Conservation (phyloP, 2,329 filamentous ascomycete species). For the Exophiala sp. region DNA sequence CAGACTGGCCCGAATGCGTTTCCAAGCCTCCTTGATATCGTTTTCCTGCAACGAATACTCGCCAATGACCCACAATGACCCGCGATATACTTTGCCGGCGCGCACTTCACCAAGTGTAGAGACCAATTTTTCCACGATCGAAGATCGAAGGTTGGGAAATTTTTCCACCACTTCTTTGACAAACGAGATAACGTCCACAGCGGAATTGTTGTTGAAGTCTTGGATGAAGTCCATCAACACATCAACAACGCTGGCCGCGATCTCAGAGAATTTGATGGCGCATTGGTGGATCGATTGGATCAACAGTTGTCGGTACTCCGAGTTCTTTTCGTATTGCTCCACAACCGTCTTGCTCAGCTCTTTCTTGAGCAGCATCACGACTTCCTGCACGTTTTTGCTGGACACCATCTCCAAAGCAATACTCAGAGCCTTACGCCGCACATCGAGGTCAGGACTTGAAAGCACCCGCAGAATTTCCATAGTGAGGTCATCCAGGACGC, state of each 20-base stretch:
- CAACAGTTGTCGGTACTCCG: conserved; percentile 87
- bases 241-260: conserved; percentile 93
- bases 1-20: conserved; percentile 85
- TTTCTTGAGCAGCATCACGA: conserved; percentile 93
- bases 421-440: conserved; percentile 82
- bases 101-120: conserved; percentile 89
- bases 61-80: conserved; percentile 95
- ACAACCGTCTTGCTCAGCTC: conserved; percentile 96
- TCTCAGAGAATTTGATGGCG: conserved; percentile 98
- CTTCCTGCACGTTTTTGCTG: conserved; percentile 97
- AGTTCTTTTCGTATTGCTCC: conserved; percentile 98
- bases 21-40: conserved; percentile 96
- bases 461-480: conserved; percentile 97
- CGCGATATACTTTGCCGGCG: conserved; percentile 94
- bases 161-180: conserved; percentile 99
- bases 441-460: conserved; percentile 92
- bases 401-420: conserved; percentile 97
- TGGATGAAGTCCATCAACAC: conserved; percentile 98
- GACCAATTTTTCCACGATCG: conserved; percentile 84
- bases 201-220: conserved; percentile 95
- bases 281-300: conserved; percentile 98
- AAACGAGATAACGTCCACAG: conserved; percentile 96
- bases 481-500: conserved; percentile 84
- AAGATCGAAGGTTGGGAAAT: conserved; percentile 82
- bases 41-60: conserved; percentile 93